Percentiles rank a stretch among this genome's conserved stretches.
These are phyloP conservation scores for Stephanodiscus minutulus DNA, from an alignment of 108 stramenopile genomes.

Conservation along the genomic window DNA sequence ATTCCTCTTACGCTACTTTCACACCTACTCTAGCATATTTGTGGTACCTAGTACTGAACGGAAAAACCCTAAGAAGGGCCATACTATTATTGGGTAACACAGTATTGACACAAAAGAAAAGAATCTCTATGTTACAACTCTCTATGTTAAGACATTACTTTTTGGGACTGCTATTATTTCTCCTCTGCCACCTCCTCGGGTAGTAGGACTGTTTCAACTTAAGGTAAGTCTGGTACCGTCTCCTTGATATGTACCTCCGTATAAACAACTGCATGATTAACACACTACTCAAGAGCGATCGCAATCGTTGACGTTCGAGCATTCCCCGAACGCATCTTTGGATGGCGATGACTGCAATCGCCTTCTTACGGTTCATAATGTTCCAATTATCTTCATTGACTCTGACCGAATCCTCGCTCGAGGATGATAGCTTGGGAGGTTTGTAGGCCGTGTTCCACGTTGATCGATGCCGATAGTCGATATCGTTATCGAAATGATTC, in stretches of 20 bases:
- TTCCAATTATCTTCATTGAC: slow-evolving; percentile 3
- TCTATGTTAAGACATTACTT: too few relatives aligned
- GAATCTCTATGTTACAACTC: too few relatives aligned
- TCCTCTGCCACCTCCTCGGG: slow-evolving; percentile 26
- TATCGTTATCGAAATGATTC: not conserved
- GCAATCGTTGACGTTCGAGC: slow-evolving; percentile 16
- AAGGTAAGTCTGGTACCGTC: slow-evolving; percentile 14
- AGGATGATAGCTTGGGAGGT: slow-evolving; percentile 29
- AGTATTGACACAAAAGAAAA: too few relatives aligned
- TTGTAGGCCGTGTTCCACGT: slow-evolving; percentile 44
- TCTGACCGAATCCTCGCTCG: slow-evolving; percentile 22
- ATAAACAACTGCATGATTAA: slow-evolving; percentile 27
- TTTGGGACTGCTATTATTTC: not conserved
- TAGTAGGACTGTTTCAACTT: slow-evolving; percentile 30
- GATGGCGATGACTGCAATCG: slow-evolving; percentile 19
- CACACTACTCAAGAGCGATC: slow-evolving; percentile 8
- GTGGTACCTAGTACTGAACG: too few relatives aligned
- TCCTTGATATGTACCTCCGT: slow-evolving; percentile 21
- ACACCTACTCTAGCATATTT: too few relatives aligned
- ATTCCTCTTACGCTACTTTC: too few relatives aligned
- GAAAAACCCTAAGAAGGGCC: too few relatives aligned
- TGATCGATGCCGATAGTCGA: slow-evolving; percentile 33
- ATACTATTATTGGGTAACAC: too few relatives aligned
- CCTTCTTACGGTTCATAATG: not conserved
- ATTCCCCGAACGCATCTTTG: slow-evolving; percentile 25